Conservation (phyloP, 352 stramenopile species). For the Thalassiosira livingstoniorum region DNA sequence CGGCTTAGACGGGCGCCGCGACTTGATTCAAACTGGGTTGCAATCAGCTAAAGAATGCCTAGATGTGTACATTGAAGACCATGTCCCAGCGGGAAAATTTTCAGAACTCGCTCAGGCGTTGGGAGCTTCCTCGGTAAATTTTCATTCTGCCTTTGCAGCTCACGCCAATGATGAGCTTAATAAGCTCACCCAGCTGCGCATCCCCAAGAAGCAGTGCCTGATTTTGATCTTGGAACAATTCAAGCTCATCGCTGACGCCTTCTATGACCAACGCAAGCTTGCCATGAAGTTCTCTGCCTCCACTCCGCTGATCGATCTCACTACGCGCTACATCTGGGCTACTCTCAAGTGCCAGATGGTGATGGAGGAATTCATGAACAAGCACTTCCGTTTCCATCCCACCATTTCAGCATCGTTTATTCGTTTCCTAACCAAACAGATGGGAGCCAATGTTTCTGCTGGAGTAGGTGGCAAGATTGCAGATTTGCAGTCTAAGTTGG, state of each 20-base stretch:
- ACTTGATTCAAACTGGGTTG: too few species aligned
- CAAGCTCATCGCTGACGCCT: not conserved
- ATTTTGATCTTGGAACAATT: too few species aligned
- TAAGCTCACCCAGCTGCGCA: too few species aligned
- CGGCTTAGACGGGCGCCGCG: not conserved
- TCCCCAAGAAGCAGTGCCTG: too few species aligned
- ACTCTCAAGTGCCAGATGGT: not conserved
- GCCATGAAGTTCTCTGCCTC: not conserved
- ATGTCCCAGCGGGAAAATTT: too few species aligned
- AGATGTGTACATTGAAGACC: too few species aligned
- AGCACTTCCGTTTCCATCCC: not conserved
- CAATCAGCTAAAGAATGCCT: too few species aligned
- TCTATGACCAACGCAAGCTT: slow-evolving; percentile 1
- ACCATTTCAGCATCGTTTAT: slow-evolving; percentile 14
- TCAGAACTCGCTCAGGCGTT: too few species aligned
- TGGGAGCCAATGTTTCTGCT: slow-evolving; percentile 9
- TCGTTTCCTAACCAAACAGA: slow-evolving; percentile 25
- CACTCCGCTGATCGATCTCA: not conserved
- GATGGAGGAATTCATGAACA: not conserved
- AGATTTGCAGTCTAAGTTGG: not conserved
- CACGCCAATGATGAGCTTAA: too few species aligned
- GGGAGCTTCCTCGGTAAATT: too few species aligned
- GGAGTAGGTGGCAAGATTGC: not conserved
- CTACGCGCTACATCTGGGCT: not conserved
- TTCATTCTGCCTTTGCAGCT: too few species aligned